phyloP scores from a whole-genome alignment of 441 rosid species.

The Populus hybrid region DNA sequence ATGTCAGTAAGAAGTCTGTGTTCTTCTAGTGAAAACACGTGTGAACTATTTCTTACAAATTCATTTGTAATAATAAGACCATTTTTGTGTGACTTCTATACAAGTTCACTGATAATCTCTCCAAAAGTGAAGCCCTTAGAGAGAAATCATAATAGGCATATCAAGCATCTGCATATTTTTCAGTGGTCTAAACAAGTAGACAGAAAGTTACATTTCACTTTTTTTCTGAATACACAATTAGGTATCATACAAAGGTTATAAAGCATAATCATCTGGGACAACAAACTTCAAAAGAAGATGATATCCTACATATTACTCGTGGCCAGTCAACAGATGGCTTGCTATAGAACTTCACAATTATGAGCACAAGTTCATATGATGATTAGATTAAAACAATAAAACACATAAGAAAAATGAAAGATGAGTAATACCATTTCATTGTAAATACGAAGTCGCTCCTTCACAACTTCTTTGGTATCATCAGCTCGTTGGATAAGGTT shows the following conservation, averaged over 20 bases:
- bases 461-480: constrained; percentile 91
- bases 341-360: not conserved
- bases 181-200: not conserved
- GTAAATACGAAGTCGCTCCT: constrained; percentile 78
- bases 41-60: not conserved
- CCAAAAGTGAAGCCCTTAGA: not conserved
- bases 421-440: constrained; percentile 49
- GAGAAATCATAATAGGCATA: not conserved
- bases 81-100: not conserved
- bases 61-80: not conserved
- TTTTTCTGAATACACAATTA: not conserved
- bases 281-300: not conserved
- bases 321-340: too few relatives aligned
- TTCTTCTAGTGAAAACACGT: not conserved
- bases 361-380: not conserved
- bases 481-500: constrained; percentile 88
- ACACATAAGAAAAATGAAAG: not conserved
- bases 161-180: not conserved
- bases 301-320: not conserved
- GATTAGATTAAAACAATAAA: not conserved
- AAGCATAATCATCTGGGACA: not conserved
- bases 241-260: not conserved
- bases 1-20: not conserved
- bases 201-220: not conserved
- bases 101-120: not conserved